Base-by-base conservation (phyloP, 371 early-diverging fungal genomes). In the Umbelopsis sp. region DNA sequence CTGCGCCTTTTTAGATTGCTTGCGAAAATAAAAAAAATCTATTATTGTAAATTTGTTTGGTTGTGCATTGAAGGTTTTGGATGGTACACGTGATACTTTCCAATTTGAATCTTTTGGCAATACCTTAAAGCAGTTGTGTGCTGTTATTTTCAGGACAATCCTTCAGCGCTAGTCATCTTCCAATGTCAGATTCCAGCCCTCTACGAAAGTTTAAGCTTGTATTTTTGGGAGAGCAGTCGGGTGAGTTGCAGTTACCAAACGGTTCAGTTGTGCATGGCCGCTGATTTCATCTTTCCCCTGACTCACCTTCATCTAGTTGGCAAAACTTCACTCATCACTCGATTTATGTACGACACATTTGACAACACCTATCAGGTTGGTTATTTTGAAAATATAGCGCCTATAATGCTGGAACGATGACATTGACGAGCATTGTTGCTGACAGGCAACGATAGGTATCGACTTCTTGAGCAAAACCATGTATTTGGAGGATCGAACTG, bases 401-500 rank as follows among this genome's bases (percentile, higher is more conserved):
- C 11, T 32, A 9, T 0, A 37, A 35, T 20, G 7, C 5, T 64
- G 32, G 20, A 11, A 14, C 10, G 22, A 35, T 32, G 18, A 10
- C 11, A 24, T 45, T 44, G 32, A n/a, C 46, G 22, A 45, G 32
- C 12, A 1, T 25, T 9, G 32, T 2, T 46, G 65, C 35, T 3
- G 37, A 20, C 14, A 98, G 91, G 99, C 99, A 7, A 99, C 99
- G 12, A 99, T 99, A 70, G 99, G 99, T 70, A 98, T 99, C 69
- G 99, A 99, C 82, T 99, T 99, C 80, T 78, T 99, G 72, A 96
- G 96, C 48, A 99, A 99, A 85, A 99, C 99, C 20, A 95, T 99
- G 93, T 94, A 96, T 76, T 81, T 99, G 63, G 98, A 97, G 71
- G 97, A 97, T 79, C 91, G 95, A 63, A 97, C 96, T 18, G 94